Percentiles rank a stretch among this genome's conserved stretches.
Conservation (phyloP, 1,284 basidiomycete species). For the Trichosporon sp. region DNA sequence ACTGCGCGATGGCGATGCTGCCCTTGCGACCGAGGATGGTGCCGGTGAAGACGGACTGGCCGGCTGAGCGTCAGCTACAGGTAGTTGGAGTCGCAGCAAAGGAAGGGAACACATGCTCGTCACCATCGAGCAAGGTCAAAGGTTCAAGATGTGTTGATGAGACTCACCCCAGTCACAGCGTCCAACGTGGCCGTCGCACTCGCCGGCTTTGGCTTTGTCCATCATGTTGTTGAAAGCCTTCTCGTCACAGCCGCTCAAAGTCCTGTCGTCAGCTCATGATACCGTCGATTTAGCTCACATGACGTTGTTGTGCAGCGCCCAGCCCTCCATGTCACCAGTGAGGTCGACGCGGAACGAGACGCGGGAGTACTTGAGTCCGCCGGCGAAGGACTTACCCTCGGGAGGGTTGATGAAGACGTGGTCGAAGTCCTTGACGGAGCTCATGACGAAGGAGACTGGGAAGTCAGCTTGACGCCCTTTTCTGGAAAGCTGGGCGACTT, state of each 20-base stretch:
- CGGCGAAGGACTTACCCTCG: not conserved
- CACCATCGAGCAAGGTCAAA: not conserved
- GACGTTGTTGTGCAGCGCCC: not conserved
- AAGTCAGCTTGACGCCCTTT: not conserved
- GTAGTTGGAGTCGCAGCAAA: too few species aligned
- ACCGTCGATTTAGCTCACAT: not conserved
- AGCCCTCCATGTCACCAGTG: conserved; percentile 1
- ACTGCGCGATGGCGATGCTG: not conserved
- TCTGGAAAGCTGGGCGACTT: not conserved
- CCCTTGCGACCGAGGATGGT: not conserved
- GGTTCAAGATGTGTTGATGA: not conserved
- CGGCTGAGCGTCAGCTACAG: not conserved
- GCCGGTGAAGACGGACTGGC: not conserved
- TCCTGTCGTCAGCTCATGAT: not conserved
- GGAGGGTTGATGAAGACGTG: not conserved
- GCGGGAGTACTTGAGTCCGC: not conserved
- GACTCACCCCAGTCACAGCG: not conserved
- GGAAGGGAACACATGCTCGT: too few species aligned
- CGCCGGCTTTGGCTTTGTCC: not conserved
- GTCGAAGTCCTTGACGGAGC: not conserved
- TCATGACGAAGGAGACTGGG: not conserved
- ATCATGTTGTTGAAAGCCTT: too few species aligned
- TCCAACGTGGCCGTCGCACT: not conserved
- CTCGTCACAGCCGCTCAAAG: not conserved
- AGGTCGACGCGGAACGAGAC: not conserved